Evolutionary conservation across 768 basidiomycete genomes (phyloP), one percentile per base, ranked within the genome.

Genomic region (Pluteus cervinus): DNA sequence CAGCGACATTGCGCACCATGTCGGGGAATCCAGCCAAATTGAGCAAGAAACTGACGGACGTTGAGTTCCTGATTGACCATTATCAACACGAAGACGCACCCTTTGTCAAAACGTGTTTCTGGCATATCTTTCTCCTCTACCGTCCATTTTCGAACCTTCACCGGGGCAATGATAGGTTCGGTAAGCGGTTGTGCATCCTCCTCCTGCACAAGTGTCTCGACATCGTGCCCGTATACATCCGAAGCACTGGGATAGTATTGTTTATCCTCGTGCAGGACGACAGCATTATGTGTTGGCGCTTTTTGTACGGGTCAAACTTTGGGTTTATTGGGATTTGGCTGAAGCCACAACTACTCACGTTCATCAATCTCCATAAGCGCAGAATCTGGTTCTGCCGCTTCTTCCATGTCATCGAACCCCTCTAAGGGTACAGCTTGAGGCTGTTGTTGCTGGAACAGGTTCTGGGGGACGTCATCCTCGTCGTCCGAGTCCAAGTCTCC

Each of bases 161-260:
- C 75, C 24, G 96, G 96, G 8, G 90, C 91, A 46, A 99, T 71
- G 43, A 99, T 93, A 14, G 96, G 96, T 52, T 98, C 90, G 2
- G 89, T 75, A 14, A 99, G 73, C 10, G 91, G 91, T 57, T 99
- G 96, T 3, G 88, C 80, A 55, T 99, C 96, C 63, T 99, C 96
- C 60, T 99, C 96, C 56, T 98, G 96, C 2, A 99, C 96, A 48
- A 98, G 62, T 1, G 96, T 86, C 63, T 98, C 94, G 21, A 99
- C 96, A 41, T 81, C 96, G 25, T 77, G 69, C 2, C 96, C 96
- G 58, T 99, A 99, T 2, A 93, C 79, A 12, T 97, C 91, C 39
- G 69, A 70, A 1, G 96, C 94, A 10, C 86, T 85, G 10, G 91
- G 88, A 57, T 99, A 99, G 60, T 99, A 98, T 59, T 91, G 87